phyloP scores from a whole-genome alignment of 805 yeast species.

The Henningerozyma blattae region DNA sequence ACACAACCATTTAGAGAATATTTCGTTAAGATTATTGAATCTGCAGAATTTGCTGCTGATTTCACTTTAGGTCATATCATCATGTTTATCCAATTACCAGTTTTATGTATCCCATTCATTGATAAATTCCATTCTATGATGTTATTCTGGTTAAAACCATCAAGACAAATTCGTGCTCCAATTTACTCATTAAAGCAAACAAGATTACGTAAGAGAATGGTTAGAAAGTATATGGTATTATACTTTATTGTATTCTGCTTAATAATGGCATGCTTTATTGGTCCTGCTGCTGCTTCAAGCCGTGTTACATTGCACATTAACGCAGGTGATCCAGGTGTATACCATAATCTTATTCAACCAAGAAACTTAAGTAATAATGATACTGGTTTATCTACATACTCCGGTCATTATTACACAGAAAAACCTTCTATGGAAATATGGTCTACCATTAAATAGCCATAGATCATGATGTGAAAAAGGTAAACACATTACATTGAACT shows the following conservation, averaged over 20 bases:
- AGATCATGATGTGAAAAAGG: too few relatives aligned
- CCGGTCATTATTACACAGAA: conserved; percentile 30
- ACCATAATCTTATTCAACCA: conserved; percentile 79
- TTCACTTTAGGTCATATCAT: conserved; percentile 85
- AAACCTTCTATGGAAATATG: conserved; percentile 44
- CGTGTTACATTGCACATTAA: conserved; percentile 29
- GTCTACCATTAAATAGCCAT: conserved; percentile 40
- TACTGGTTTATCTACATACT: conserved; percentile 35
- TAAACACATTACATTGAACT: too few relatives aligned
- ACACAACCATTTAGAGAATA: conserved; percentile 96
- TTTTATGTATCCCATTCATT: conserved; percentile 70
- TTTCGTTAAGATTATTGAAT: conserved; percentile 83
- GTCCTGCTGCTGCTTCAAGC: conserved; percentile 80
- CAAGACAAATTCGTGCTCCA: conserved; percentile 96
- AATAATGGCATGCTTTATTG: conserved; percentile 69
- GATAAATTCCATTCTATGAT: conserved; percentile 97
- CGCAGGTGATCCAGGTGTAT: conserved; percentile 26
- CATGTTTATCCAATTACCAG: conserved; percentile 80
- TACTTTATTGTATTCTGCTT: conserved; percentile 59
- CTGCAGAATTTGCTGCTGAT: conserved; percentile 94
- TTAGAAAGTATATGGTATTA: conserved; percentile 77
- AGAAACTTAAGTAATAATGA: conserved; percentile 72
- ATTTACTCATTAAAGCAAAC: conserved; percentile 94
- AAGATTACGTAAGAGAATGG: conserved; percentile 94
- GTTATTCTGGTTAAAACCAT: conserved; percentile 98